A percentile compares a stretch with the other conserved stretches of the same genome.
Conservation (phyloP, 2,329 filamentous ascomycete species). For the Penicillium vulpinum region DNA sequence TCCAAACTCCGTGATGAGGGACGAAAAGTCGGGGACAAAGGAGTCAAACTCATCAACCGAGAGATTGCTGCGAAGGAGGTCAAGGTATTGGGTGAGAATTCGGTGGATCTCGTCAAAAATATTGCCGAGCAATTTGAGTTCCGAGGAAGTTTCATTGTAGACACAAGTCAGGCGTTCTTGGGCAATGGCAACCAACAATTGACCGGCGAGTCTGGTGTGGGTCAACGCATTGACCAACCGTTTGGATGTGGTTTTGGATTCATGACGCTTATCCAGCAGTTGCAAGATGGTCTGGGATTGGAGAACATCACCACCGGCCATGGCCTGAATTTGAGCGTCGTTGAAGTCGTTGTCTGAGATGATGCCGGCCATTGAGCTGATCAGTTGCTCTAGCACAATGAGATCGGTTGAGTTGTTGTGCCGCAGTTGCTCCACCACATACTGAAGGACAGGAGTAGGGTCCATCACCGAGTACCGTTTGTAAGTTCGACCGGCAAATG, state of each 20-base stretch:
- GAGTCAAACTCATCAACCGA: conserved; percentile 73
- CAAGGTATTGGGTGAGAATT: conserved; percentile 82
- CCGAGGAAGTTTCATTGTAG: conserved; percentile 72
- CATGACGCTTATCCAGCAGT: conserved; percentile 78
- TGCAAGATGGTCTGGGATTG: conserved; percentile 77
- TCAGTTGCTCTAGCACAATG: conserved; percentile 85
- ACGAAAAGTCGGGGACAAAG: conserved; percentile 71
- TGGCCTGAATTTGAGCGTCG: conserved; percentile 79
- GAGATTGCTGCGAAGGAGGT: conserved; percentile 80
- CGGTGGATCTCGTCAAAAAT: conserved; percentile 88
- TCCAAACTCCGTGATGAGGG: conserved; percentile 74
- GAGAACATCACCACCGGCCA: conserved; percentile 80
- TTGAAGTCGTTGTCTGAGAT: conserved; percentile 84
- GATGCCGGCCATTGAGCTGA: conserved; percentile 91
- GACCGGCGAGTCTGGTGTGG: conserved; percentile 74
- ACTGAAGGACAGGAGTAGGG: conserved; percentile 80
- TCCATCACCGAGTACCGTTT: conserved; percentile 82
- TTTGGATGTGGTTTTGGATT: conserved; percentile 71
- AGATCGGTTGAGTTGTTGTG: conserved; percentile 85
- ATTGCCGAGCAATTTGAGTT: conserved; percentile 85
- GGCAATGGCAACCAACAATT: conserved; percentile 83
- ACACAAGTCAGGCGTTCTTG: conserved; percentile 88
- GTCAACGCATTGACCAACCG: conserved; percentile 77
- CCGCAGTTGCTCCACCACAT: conserved; percentile 80
- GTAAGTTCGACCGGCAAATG: conserved; percentile 90